Base-by-base conservation (phyloP, 495 filamentous ascomycete genomes). In the Lepraria neglecta region DNA sequence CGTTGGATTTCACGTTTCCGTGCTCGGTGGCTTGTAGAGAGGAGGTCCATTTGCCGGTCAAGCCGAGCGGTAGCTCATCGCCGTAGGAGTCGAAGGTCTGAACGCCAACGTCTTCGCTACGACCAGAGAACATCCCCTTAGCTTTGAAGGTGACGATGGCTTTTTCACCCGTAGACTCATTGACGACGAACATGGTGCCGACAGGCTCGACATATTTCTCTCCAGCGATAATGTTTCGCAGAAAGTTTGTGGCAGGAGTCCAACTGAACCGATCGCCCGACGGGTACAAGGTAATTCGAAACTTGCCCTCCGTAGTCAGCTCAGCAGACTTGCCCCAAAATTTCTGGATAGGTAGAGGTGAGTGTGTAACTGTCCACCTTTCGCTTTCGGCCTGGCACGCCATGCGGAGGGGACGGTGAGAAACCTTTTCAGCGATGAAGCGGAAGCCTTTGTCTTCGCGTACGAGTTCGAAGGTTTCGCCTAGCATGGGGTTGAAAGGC, bases 281-380 rank as follows among this genome's bases (percentile, higher is more conserved):
- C 14, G 77, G 76, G 67, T 91, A 87, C 28, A 96, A 73, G 42
- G 77, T 80, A 40, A 97, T 75, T 24, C 91, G 82, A 11, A 88
- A 85, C 24, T 90, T 87, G 12, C 94, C 94, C 47, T 96, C 92
- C 0, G 91, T 97, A 51, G 85, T 90, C 61, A 98, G 81, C 73
- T 98, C 94, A 19, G 88, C 89, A 58, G 85, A 90, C 74, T 98
- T 98, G 50, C 94, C 94, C 94, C 94, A 98, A 77, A 98, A 98
- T 65, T 97, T 97, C 69, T 98, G 94, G 10, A 85, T 85, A 3
- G 94, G 94, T 67, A 86, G 84, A 0, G 94, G 90, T 7, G 87
- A 86, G 70, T 97, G 94, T 6, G 88, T 78, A 60, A 95, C 84
- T 10, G 85, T 89, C 94, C 94, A 98, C 45, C 78, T 75, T 27